Evolutionary conservation across 306 rosid genomes (phyloP), one percentile per base, ranked within the genome.

Genomic region (Nissolia schottii): DNA sequence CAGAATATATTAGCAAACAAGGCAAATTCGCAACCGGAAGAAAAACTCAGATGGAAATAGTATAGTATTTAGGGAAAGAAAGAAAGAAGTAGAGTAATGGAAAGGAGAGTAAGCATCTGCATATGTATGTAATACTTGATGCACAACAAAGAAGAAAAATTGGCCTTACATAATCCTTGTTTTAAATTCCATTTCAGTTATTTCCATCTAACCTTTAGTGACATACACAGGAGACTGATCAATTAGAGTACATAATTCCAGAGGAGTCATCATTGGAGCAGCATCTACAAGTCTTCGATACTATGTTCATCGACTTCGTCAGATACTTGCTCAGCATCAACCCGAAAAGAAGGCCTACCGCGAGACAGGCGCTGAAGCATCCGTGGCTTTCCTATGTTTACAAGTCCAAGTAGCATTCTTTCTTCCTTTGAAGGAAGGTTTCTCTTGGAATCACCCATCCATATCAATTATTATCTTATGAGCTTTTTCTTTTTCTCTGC

Each of bases 371-470:
- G 7, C 85, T 95, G 3, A 85, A 77, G 71, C 99, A 95, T 72
- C 99, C 99, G 28, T 95, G 99, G 99, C 93, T 95, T 77, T 94
- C 92, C 65, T 65, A 82, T 74, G 80, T 65, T 3, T 91, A 89
- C 22, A 76, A 81, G 63, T 69, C 82, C 57, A 59, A 54, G 56
- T 75, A 84, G 32, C 58, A 29, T 74, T 70, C 55, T 49, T 70
- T 51, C 34, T 49, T 70, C 45, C 34, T 70, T 24, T 70, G 77
- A 70, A 66, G 61, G n/a, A 79, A 63, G 25, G 58, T 48, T 64
- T 48, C 11, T 45, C 46, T 51, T 75, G 72, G 53, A 66, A 55
- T 37, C 71, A 48, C 64, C 56, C 6, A 48, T 68, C 56, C 6
- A 27, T 40, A 24, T 73, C 71, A 68, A 18, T 67, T 66, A 62